phyloP scores from a whole-genome alignment of 495 filamentous ascomycete genomes.

The Opeltia flavorubescens region DNA sequence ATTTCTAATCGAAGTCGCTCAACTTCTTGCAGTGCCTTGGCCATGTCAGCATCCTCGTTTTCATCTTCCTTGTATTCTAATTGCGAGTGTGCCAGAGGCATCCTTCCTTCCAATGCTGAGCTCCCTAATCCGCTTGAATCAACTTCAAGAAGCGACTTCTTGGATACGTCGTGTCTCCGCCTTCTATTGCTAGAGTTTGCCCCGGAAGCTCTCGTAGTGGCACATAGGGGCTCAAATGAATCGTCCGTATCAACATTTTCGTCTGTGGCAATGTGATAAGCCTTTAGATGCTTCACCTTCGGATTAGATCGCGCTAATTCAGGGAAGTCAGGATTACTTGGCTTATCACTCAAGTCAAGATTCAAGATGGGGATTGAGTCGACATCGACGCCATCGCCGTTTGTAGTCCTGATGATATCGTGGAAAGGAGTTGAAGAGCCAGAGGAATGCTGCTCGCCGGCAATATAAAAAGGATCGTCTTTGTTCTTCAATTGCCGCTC shows the following conservation, averaged over 20 bases:
- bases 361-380: conserved; percentile 93
- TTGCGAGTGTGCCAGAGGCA: conserved; percentile 22
- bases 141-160: conserved; percentile 57
- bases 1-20: conserved; percentile 76
- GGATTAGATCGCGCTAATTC: neutral
- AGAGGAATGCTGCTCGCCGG: conserved; percentile 31
- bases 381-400: conserved; percentile 67
- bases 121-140: conserved; percentile 66
- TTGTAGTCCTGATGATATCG: conserved; percentile 50
- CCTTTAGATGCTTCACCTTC: conserved; percentile 22
- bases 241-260: conserved; percentile 33
- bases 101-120: conserved; percentile 45
- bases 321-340: conserved; percentile 12
- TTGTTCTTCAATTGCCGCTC: conserved; percentile 66
- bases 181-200: conserved; percentile 18
- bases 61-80: conserved; percentile 38
- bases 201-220: conserved; percentile 6
- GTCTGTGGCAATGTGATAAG: conserved; percentile 47
- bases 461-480: conserved; percentile 94
- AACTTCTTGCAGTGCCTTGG: conserved; percentile 68
- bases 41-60: conserved; percentile 70
- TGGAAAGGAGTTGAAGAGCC: conserved; percentile 55
- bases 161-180: conserved; percentile 26
- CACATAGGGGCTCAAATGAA: neutral
- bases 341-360: conserved; percentile 49